Conservation (phyloP, 2,329 filamentous ascomycete genomes). For the Ophiostoma populinum region DNA sequence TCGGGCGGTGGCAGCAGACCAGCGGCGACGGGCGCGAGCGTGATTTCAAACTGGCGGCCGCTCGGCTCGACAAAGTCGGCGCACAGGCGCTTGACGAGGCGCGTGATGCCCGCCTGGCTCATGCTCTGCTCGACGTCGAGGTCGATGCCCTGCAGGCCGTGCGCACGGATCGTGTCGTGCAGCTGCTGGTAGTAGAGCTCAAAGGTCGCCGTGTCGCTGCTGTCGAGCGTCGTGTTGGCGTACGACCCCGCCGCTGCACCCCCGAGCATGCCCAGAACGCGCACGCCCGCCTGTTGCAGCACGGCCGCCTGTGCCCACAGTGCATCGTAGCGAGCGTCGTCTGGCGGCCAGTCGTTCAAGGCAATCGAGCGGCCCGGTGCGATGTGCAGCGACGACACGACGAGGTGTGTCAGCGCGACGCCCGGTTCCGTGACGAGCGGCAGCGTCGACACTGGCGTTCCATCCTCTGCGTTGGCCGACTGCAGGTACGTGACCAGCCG, state of each 20-base stretch:
- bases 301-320: conserved; percentile 65
- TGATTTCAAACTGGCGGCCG: conserved; percentile 52
- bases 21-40: conserved; percentile 60
- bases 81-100: conserved; percentile 44
- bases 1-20: conserved; percentile 43
- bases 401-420: conserved; percentile 56
- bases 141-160: conserved; percentile 47
- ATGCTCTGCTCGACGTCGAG: conserved; percentile 61
- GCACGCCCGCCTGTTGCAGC: conserved; percentile 57
- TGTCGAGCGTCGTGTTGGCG: conserved; percentile 31
- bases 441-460: conserved; percentile 31
- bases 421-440: conserved; percentile 30
- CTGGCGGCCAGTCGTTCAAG: conserved; percentile 63
- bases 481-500: conserved; percentile 37
- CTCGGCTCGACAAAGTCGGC: too few species aligned
- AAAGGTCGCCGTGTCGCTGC: conserved; percentile 32
- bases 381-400: conserved; percentile 73
- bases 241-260: conserved; percentile 68
- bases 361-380: conserved; percentile 32
- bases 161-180: conserved; percentile 37
- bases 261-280: conserved; percentile 73
- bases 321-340: conserved; percentile 47
- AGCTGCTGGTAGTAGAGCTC: conserved; percentile 54
- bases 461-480: neutral
- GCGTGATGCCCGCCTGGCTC: conserved; percentile 44